Evolutionary conservation across 345 rosid genomes (phyloP).

Genomic region (Anastatica hierochuntica): DNA sequence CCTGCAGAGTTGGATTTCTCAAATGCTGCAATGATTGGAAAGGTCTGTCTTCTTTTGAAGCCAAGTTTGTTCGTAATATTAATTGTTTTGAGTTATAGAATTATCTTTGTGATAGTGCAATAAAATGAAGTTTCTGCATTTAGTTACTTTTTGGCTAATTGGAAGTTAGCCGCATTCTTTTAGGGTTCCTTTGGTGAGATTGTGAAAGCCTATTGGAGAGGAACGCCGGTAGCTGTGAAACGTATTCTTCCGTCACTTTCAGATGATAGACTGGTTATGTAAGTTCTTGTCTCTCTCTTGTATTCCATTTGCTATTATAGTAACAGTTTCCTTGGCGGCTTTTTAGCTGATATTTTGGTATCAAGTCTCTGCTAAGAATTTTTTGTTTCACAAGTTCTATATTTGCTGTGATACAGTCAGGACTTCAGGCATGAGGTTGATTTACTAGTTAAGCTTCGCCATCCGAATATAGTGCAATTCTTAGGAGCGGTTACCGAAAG

Average conservation of each 20-base stretch:
- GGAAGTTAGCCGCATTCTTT: conserved; percentile 14
- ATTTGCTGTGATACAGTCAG: conserved; percentile 48
- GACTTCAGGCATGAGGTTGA: conserved; percentile 99
- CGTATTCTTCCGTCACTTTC: conserved; percentile 97
- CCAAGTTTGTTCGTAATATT: no score
- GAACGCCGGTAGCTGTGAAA: conserved; percentile 95
- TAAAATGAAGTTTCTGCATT: background rate
- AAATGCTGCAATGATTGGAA: conserved; percentile 64
- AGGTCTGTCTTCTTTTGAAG: conserved; percentile 46
- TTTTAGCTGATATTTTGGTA: background rate
- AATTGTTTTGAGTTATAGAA: background rate
- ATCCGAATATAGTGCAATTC: conserved; percentile 97
- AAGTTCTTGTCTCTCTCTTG: conserved; percentile 22
- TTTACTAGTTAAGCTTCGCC: conserved; percentile 96
- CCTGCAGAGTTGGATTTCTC: conserved; percentile 94
- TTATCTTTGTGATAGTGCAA: background rate
- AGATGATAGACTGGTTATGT: conserved; percentile 98
- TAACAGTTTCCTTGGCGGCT: no score
- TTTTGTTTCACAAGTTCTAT: background rate
- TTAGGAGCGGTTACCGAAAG: conserved; percentile 96
- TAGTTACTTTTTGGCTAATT: conserved; percentile 15
- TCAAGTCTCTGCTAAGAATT: background rate
- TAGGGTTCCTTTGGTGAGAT: conserved; percentile 99
- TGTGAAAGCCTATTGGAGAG: conserved; percentile 90
- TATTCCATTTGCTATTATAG: no score